These are phyloP conservation scores for Ustilago loliicola DNA, from an alignment of 1,284 basidiomycete species.

Conservation along the genomic window DNA sequence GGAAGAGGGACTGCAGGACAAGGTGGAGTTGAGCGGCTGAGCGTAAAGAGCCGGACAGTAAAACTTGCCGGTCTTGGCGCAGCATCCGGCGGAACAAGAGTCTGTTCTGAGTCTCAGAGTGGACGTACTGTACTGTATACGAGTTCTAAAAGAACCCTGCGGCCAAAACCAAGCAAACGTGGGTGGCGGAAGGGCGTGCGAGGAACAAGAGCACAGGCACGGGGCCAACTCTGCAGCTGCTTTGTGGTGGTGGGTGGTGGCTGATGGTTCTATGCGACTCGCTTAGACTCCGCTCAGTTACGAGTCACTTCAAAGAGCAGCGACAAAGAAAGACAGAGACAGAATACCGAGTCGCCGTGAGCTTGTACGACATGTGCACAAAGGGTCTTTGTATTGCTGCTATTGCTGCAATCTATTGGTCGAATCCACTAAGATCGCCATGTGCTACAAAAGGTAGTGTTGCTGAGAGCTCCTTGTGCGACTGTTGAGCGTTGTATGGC, in stretches of 20 bases:
- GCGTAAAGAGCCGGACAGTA: neutral
- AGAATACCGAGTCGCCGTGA: neutral
- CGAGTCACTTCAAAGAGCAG: neutral
- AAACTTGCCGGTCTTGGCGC: neutral
- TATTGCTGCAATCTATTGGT: constrained; percentile 41
- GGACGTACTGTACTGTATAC: neutral
- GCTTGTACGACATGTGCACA: constrained; percentile 12
- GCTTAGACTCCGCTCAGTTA: too few relatives aligned
- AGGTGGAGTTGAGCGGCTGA: neutral
- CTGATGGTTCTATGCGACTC: too few relatives aligned
- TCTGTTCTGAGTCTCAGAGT: neutral
- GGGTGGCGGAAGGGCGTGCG: neutral
- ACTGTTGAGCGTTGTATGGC: neutral
- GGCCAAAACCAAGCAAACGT: neutral
- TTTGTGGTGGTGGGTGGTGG: too few relatives aligned
- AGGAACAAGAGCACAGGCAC: neutral
- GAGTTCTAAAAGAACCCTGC: neutral
- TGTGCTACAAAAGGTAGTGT: constrained; percentile 44
- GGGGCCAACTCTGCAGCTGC: too few relatives aligned
- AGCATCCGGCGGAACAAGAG: constrained; percentile 1
- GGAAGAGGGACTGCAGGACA: neutral
- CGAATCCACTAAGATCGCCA: constrained; percentile 49
- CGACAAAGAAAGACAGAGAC: neutral
- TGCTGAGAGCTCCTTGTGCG: constrained; percentile 24
- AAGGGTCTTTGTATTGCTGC: constrained; percentile 1